Percentiles rank a stretch among this genome's conserved stretches.
Evolutionary conservation across 805 yeast species (phyloP).

Genomic region (Candida ficus): DNA sequence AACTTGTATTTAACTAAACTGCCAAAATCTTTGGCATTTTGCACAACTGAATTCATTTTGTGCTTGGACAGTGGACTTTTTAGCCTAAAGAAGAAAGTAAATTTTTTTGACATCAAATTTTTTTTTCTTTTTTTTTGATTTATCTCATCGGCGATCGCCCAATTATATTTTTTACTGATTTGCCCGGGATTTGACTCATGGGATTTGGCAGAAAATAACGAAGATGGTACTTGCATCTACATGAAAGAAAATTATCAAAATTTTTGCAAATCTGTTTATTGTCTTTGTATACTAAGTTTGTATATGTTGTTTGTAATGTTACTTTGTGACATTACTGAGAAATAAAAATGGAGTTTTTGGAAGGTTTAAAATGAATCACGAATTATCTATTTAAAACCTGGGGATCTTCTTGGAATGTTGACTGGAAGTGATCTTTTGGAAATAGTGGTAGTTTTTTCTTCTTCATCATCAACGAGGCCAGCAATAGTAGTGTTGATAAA

Average conservation of each 20-base stretch:
- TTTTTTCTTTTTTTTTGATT: background rate
- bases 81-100: background rate
- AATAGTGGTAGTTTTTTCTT: background rate
- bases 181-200: too few relatives aligned
- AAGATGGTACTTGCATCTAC: too few relatives aligned
- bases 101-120: background rate
- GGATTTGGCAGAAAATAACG: too few relatives aligned
- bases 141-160: background rate
- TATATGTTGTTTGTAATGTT: too few relatives aligned
- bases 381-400: background rate
- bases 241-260: too few relatives aligned
- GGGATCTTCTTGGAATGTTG: background rate
- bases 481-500: slow-evolving; percentile 11
- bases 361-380: background rate
- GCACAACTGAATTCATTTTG: background rate
- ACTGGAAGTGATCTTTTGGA: too few relatives aligned
- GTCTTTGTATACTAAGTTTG: too few relatives aligned
- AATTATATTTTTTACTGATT: too few relatives aligned
- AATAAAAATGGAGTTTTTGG: too few relatives aligned
- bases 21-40: background rate
- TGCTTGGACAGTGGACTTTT: background rate
- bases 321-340: too few relatives aligned
- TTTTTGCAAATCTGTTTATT: too few relatives aligned
- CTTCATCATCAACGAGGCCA: background rate
- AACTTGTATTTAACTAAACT: slow-evolving; percentile 11